Evolutionary conservation across 192 early-diverging fungal genomes (phyloP).

Genomic region (Entomortierella beljakovae): DNA sequence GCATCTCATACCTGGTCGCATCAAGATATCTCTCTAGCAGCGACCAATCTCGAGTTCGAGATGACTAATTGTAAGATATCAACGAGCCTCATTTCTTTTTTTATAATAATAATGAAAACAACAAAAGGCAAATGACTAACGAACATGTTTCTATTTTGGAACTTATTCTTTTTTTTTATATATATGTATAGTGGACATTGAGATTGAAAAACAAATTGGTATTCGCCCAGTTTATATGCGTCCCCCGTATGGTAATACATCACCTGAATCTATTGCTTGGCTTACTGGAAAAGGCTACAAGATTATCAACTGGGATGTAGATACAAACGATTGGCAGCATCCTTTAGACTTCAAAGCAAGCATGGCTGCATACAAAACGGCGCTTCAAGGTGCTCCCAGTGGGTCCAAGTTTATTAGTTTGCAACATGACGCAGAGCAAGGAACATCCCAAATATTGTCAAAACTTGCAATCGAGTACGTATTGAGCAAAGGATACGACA

Average conservation of each 20-base stretch:
- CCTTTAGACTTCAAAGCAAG: constrained; percentile 6
- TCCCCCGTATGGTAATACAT: constrained; percentile 56
- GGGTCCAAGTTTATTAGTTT: constrained; percentile 40
- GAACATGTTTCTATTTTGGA: too few relatives aligned
- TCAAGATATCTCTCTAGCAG: constrained; percentile 41
- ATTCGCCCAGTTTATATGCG: constrained; percentile 63
- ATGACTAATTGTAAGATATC: constrained; percentile 30
- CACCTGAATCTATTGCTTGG: constrained; percentile 15
- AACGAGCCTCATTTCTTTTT: too few relatives aligned
- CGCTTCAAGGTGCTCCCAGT: background rate
- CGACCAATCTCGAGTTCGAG: constrained; percentile 21
- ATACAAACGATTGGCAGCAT: constrained; percentile 54
- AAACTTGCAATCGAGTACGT: constrained; percentile 61
- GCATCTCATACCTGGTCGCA: constrained; percentile 66
- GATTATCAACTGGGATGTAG: constrained; percentile 58
- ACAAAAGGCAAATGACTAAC: too few relatives aligned
- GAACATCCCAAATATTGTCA: constrained; percentile 52
- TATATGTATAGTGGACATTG: constrained; percentile 41
- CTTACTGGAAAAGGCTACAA: constrained; percentile 40
- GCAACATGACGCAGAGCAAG: constrained; percentile 55
- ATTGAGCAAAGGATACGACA: constrained; percentile 48
- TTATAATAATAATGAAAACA: too few relatives aligned
- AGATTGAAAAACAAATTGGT: constrained; percentile 50
- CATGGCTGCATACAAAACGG: constrained; percentile 13
- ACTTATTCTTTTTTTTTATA: too few relatives aligned